Base-by-base conservation (phyloP, 2,329 filamentous ascomycete species). In the Tolypocladium endophyticum region DNA sequence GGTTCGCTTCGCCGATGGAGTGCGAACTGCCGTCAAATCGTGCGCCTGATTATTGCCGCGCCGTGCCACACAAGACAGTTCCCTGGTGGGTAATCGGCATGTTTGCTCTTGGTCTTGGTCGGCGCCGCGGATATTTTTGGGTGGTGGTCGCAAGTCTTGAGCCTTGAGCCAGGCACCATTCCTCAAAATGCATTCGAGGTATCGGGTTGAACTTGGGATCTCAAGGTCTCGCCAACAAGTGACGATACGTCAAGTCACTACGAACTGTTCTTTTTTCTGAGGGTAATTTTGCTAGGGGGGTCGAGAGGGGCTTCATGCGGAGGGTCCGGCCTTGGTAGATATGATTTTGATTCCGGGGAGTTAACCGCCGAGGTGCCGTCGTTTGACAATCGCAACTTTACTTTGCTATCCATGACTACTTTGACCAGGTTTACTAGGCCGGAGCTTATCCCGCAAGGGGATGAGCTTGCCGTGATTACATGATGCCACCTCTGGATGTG, bases 1-100 rank as follows among this genome's bases (percentile, higher is more conserved):
- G 64, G 75, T 77, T 58, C 76, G 74, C 63, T 77, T 77, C 62
- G 74, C 69, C 64, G 76, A 77, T 59, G 71, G 70, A 62, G 66
- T 70, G 61, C 73, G 72, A 64, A 69, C 72, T 59, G 69, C 69
- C 64, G 65, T 76, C 55, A 70, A 71, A 62, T 67, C 72, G 53
- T 74, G 72, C 64, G 75, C 74, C 64, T 77, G 68, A 76, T 64
- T 62, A 65, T 61, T 63, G 39, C 55, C 56, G 50, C 30, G 50
- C 50, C 52, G 55, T 23, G 56, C 56, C 54, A 45, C 39, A 12
- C 30, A 36, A 25, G 43, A 41, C 45, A 28, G n/a, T 36, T 36
- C 2, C 30, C 56, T 25, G 30, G 39, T 33, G 3, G 50, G 28
- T 18, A 6, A 33, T 11, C 8, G 28, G 50, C 50, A 54, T 6